These are phyloP conservation scores for Xenosphaeropsis pyriputrescens DNA, from an alignment of 2,329 filamentous ascomycete species.

Conservation along the genomic window DNA sequence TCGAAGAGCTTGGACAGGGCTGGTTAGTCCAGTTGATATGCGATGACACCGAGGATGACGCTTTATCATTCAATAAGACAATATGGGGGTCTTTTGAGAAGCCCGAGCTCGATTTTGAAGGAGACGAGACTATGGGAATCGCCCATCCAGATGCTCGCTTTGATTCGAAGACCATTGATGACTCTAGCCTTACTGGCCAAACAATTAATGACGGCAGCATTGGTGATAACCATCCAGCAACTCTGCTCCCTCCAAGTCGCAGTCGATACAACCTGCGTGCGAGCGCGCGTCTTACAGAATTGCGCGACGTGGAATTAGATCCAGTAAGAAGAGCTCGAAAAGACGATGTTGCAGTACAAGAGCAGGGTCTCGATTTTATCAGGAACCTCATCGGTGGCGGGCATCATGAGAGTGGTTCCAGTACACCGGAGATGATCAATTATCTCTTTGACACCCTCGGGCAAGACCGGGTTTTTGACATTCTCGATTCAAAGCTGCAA, in stretches of 20 bases:
- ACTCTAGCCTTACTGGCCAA: not conserved
- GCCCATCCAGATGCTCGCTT: not conserved
- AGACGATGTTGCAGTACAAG: constrained; percentile 75
- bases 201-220: constrained; percentile 2
- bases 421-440: constrained; percentile 65
- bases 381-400: constrained; percentile 68
- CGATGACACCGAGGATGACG: constrained; percentile 40
- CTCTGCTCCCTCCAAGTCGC: constrained; percentile 4
- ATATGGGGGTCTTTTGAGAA: constrained; percentile 21
- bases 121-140: constrained; percentile 15
- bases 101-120: constrained; percentile 34
- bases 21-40: constrained; percentile 74
- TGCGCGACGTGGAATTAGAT: constrained; percentile 55
- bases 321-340: constrained; percentile 52
- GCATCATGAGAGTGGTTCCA: constrained; percentile 31
- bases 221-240: no score
- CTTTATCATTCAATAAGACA: constrained; percentile 24
- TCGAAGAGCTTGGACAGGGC: constrained; percentile 62
- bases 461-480: constrained; percentile 63
- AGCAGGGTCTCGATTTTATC: constrained; percentile 80
- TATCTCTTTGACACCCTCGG: constrained; percentile 65
- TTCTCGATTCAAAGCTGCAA: constrained; percentile 65
- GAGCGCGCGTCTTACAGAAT: constrained; percentile 30
- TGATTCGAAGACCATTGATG: not conserved
- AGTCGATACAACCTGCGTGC: constrained; percentile 28